Conservation (phyloP, 23 red algal genomes). For the Chondrus crispus region DNA sequence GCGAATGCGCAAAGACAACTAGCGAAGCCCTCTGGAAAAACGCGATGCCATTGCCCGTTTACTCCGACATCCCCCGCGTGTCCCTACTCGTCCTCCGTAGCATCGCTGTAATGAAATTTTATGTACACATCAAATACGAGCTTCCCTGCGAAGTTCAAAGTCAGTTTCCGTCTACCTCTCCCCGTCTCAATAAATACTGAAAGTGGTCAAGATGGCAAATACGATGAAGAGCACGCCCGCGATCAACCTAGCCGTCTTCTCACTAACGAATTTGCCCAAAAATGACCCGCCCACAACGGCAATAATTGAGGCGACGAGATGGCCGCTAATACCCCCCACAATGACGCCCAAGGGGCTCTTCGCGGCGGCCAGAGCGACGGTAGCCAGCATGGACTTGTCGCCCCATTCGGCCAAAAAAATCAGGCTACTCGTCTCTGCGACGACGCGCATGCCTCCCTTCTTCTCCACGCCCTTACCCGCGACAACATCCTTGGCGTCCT, state of each 20-base stretch:
- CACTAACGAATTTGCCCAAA: conserved; percentile 78
- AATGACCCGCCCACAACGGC: conserved; percentile 91
- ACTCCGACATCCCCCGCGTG: too few species aligned
- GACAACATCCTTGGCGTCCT: conserved; percentile 76
- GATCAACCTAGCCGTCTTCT: conserved; percentile 74
- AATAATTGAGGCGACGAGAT: conserved; percentile 82
- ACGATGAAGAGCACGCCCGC: conserved; percentile 88
- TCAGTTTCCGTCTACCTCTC: too few species aligned
- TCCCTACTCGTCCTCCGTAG: too few species aligned
- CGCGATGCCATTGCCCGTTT: too few species aligned
- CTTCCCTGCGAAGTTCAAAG: too few species aligned
- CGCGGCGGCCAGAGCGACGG: conserved; percentile 90
- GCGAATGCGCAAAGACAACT: too few species aligned
- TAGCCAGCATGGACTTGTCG: conserved; percentile 92
- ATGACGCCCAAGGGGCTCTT: conserved; percentile 90
- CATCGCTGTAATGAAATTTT: too few species aligned
- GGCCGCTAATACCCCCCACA: conserved; percentile 87
- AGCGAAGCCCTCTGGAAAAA: too few species aligned
- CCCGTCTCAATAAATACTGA: conserved; percentile 89
- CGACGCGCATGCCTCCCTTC: conserved; percentile 41
- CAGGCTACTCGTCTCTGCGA: conserved; percentile 77
- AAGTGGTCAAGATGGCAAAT: conserved; percentile 89
- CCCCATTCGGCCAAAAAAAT: conserved; percentile 99
- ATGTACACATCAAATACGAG: too few species aligned
- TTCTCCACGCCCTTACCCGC: conserved; percentile 19